Evolutionary conservation across 1,284 basidiomycete species (phyloP).

Genomic region (Cryptococcus sp.): DNA sequence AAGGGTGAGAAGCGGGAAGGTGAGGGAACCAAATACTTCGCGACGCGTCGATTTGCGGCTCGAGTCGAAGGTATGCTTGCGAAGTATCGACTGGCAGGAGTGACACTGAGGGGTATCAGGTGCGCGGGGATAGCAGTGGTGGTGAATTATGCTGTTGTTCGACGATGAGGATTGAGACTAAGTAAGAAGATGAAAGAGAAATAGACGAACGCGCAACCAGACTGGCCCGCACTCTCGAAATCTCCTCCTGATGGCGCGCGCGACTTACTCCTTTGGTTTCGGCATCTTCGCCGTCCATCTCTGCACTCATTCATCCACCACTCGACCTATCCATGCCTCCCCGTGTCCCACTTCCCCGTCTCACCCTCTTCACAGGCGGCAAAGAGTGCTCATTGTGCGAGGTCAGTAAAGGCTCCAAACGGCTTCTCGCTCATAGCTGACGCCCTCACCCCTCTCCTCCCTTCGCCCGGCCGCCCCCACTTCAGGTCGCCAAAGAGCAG

Average conservation of each 20-base stretch:
- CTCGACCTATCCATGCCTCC: slow-evolving; percentile 31
- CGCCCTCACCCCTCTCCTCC: background rate
- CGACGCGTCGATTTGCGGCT: too few species aligned
- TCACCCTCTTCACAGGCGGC: slow-evolving; percentile 49
- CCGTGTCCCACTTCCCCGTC: slow-evolving; percentile 29
- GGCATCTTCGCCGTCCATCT: background rate
- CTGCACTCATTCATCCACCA: background rate
- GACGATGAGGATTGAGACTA: too few species aligned
- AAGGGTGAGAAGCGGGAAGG: too few species aligned
- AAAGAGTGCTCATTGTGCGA: slow-evolving; percentile 50
- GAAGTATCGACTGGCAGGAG: too few species aligned
- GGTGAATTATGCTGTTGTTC: too few species aligned
- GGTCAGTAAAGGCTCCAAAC: slow-evolving; percentile 21
- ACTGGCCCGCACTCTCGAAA: background rate
- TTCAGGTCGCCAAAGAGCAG: slow-evolving; percentile 43
- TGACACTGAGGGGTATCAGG: too few species aligned
- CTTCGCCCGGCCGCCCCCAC: too few species aligned
- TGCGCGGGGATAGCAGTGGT: too few species aligned
- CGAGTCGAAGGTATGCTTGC: too few species aligned
- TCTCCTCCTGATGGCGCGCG: background rate
- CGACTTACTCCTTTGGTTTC: too few species aligned
- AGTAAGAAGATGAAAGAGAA: too few species aligned
- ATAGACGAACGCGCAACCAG: background rate
- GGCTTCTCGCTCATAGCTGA: background rate
- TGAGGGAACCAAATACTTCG: slow-evolving; percentile 10